Conservation (phyloP, 208 protist genomes). For the Tritrichomonas foetus region DNA sequence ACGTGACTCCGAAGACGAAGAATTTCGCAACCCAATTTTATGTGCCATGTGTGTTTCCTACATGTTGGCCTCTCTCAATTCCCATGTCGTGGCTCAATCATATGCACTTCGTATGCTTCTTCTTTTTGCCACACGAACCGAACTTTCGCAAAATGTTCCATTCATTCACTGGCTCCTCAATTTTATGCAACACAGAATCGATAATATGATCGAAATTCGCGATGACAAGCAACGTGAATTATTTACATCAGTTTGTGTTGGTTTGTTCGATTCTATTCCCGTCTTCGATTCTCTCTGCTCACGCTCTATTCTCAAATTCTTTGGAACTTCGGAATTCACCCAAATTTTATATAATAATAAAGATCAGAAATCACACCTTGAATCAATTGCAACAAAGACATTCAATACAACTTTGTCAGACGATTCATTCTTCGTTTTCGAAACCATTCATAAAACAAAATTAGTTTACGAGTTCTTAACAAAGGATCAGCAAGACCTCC, state of each 20-base stretch:
- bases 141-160: not conserved
- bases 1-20: not conserved
- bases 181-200: not conserved
- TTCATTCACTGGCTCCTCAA: not conserved
- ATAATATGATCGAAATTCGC: not conserved
- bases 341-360: not conserved
- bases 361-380: not conserved
- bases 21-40: not conserved
- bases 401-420: not conserved
- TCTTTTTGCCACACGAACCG: not conserved
- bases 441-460: not conserved
- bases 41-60: not conserved
- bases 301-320: not conserved
- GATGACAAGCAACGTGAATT: not conserved
- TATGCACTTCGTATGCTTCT: constrained; percentile 7
- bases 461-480: not conserved
- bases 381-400: not conserved
- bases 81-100: not conserved
- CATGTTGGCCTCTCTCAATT: not conserved
- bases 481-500: not conserved
- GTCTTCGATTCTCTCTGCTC: not conserved
- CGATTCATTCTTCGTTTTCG: not conserved
- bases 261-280: not conserved
- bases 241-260: not conserved
- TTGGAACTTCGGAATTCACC: not conserved